Evolutionary conservation across 176 grass and related monocot genomes (phyloP).

Genomic region (Puya raimondii): DNA sequence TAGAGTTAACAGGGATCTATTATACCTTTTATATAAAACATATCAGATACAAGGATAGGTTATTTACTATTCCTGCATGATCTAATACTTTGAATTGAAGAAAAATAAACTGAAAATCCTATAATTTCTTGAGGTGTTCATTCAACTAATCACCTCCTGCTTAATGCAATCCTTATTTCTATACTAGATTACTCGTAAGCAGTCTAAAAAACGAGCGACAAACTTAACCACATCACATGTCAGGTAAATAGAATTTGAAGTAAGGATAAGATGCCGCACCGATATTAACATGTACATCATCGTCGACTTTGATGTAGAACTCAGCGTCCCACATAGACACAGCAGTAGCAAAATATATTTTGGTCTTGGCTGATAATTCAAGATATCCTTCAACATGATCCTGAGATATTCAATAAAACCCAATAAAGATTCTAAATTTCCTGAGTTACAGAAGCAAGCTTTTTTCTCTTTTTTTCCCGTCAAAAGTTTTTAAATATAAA

Average conservation of each 20-base stretch:
- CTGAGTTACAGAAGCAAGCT: background rate
- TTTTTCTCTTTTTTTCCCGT: background rate
- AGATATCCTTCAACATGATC: constrained; percentile 97
- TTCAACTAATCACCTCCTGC: background rate
- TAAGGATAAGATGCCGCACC: constrained; percentile 23
- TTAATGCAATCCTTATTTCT: background rate
- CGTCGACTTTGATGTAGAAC: constrained; percentile 92
- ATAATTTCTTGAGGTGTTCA: background rate
- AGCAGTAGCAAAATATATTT: constrained; percentile 66
- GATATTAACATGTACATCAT: constrained; percentile 98
- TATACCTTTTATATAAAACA: background rate
- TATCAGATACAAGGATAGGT: background rate
- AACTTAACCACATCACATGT: background rate
- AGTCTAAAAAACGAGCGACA: background rate
- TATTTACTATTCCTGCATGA: background rate
- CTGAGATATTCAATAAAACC: constrained; percentile 24
- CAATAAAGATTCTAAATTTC: background rate
- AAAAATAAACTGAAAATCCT: background rate
- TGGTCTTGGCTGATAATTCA: constrained; percentile 77
- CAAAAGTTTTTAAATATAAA: no score
- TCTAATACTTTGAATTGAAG: background rate
- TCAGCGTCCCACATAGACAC: constrained; percentile 87
- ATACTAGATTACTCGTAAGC: background rate
- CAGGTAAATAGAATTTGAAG: background rate
- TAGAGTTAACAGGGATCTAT: background rate